phyloP scores from a whole-genome alignment of 352 stramenopile genomes.

The Pythium dissimile region DNA sequence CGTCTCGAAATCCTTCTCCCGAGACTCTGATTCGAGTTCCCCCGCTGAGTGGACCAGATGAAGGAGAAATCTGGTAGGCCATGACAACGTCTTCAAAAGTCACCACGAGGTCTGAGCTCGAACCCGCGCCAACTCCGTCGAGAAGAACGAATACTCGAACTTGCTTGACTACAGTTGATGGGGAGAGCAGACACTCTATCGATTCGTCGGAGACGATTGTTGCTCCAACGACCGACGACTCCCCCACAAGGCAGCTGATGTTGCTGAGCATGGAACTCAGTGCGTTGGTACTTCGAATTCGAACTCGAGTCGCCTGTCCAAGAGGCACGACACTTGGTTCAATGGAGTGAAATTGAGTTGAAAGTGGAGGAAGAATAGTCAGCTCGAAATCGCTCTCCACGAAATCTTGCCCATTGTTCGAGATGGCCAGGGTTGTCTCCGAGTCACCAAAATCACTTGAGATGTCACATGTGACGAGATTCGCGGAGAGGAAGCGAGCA shows the following conservation, averaged over 20 bases:
- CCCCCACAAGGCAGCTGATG: slow-evolving; percentile 14
- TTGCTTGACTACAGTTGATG: background rate
- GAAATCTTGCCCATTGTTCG: slow-evolving; percentile 23
- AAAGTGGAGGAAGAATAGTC: background rate
- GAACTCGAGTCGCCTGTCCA: background rate
- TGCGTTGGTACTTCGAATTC: background rate
- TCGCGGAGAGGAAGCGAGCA: slow-evolving; percentile 24
- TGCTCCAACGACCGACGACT: slow-evolving; percentile 3
- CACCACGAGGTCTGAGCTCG: background rate
- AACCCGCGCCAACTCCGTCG: background rate
- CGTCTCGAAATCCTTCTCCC: slow-evolving; percentile 25
- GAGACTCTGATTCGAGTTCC: slow-evolving; percentile 16
- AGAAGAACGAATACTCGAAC: slow-evolving; percentile 6
- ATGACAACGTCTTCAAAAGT: slow-evolving; percentile 9
- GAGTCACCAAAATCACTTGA: slow-evolving; percentile 6
- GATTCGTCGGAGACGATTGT: slow-evolving; percentile 1
- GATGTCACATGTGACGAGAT: slow-evolving; percentile 1
- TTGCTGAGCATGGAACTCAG: background rate
- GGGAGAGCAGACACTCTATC: slow-evolving; percentile 14
- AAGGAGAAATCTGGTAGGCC: slow-evolving; percentile 14
- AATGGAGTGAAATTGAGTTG: background rate
- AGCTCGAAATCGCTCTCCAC: slow-evolving; percentile 15
- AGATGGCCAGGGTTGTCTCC: slow-evolving; percentile 4
- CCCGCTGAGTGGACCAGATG: slow-evolving; percentile 9
- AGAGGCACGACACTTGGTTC: slow-evolving; percentile 1